phyloP scores from a whole-genome alignment of 768 basidiomycete species.

The Boletus patriciae region DNA sequence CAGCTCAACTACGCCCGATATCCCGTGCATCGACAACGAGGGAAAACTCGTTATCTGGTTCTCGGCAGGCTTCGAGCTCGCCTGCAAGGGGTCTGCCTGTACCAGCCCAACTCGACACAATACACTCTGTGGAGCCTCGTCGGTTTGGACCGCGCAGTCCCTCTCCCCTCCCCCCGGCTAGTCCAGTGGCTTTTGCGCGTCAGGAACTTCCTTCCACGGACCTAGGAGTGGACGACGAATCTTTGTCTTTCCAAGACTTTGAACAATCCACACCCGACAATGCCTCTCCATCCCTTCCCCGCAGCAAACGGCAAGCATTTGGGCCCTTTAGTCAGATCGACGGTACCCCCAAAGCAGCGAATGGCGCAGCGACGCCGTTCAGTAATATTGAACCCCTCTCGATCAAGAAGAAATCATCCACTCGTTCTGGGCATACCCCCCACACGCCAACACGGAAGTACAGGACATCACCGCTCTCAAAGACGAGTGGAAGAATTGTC shows the following conservation, averaged over 20 bases:
- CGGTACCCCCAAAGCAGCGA: conserved; percentile 48
- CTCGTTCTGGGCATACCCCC: conserved; percentile 44
- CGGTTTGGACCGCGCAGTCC: conserved; percentile 75
- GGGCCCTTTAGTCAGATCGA: conserved; percentile 54
- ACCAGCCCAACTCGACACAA: conserved; percentile 46
- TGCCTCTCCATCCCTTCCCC: conserved; percentile 52
- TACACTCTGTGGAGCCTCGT: conserved; percentile 55
- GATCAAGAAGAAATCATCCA: conserved; percentile 81
- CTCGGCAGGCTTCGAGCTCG: conserved; percentile 45
- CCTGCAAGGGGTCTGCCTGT: conserved; percentile 31
- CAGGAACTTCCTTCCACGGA: conserved; percentile 45
- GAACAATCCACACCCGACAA: conserved; percentile 30
- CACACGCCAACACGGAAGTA: conserved; percentile 38
- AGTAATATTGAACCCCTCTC: conserved; percentile 70
- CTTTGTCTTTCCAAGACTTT: conserved; percentile 27
- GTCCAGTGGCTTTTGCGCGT: conserved; percentile 28
- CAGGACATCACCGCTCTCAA: conserved; percentile 56
- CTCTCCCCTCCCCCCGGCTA: conserved; percentile 62
- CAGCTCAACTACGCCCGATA: conserved; percentile 51
- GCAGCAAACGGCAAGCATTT: conserved; percentile 71
- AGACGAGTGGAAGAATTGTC: conserved; percentile 41
- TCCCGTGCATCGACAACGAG: conserved; percentile 50
- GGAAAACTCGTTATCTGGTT: conserved; percentile 47
- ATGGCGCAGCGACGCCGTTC: conserved; percentile 35
- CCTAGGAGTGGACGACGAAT: conserved; percentile 46